These are phyloP conservation scores for Paspalum vaginatum DNA, from an alignment of 176 grass and related monocot species.

Conservation along the genomic window DNA sequence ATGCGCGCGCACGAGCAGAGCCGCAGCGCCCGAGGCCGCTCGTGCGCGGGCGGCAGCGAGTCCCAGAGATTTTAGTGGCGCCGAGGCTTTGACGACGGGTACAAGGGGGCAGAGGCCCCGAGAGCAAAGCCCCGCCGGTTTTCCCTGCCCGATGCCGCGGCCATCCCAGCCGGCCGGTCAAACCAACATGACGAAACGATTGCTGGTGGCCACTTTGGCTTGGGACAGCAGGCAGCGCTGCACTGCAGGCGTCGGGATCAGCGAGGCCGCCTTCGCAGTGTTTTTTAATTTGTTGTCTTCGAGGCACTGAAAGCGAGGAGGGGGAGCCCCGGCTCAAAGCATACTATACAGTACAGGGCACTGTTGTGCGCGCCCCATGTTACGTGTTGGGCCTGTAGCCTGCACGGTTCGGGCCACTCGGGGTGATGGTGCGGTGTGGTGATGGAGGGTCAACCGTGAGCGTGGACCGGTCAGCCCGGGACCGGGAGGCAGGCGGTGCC, in stretches of 20 bases:
- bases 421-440: not conserved
- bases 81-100: conserved; percentile 2
- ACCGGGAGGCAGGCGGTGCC: conserved; percentile 30
- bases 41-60: conserved; percentile 30
- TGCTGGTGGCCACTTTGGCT: no score
- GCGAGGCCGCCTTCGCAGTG: no score
- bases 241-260: not conserved
- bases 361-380: conserved; percentile 21
- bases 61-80: conserved; percentile 25
- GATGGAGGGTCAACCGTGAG: conserved; percentile 19
- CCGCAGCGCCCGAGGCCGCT: conserved; percentile 38
- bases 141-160: conserved; percentile 46
- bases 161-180: conserved; percentile 15
- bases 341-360: no score
- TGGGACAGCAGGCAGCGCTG: no score
- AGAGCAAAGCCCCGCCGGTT: conserved; percentile 42
- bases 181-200: conserved; percentile 16
- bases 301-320: conserved; percentile 28
- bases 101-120: not conserved
- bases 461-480: not conserved
- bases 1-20: not conserved
- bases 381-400: conserved; percentile 24
- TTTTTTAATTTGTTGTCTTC: not conserved
- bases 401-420: conserved; percentile 5
- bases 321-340: not conserved